phyloP scores from a whole-genome alignment of 2,329 filamentous ascomycete genomes.

The Exophiala calicioides region DNA sequence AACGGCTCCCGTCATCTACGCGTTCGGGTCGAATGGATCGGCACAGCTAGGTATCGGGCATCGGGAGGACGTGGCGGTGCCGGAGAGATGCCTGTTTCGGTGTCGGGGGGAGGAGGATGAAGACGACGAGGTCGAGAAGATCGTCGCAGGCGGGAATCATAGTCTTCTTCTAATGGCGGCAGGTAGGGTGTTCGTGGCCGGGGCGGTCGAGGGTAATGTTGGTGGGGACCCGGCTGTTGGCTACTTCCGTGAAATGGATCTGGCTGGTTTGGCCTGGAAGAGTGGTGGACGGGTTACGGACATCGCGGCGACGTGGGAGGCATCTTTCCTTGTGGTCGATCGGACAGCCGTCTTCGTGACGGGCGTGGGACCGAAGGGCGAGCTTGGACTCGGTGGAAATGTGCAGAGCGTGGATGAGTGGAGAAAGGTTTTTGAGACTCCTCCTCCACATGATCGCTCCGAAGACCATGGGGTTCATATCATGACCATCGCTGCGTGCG shows the following conservation, averaged over 20 bases:
- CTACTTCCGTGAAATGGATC: too few relatives aligned
- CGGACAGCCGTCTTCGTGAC: constrained; percentile 59
- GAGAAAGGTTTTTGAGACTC: constrained; percentile 19
- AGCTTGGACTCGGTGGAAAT: constrained; percentile 63
- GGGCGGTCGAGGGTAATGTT: constrained; percentile 45
- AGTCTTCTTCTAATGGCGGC: constrained; percentile 68
- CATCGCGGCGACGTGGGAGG: constrained; percentile 77
- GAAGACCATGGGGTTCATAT: constrained; percentile 40
- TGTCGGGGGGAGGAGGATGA: constrained; percentile 41
- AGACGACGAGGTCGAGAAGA: constrained; percentile 38
- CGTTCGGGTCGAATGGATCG: constrained; percentile 75
- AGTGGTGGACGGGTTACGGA: constrained; percentile 37
- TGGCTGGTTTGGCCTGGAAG: too few relatives aligned
- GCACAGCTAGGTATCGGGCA: constrained; percentile 74
- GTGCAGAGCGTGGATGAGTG: constrained; percentile 21
- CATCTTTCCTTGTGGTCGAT: constrained; percentile 60
- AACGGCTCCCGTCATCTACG: constrained; percentile 51
- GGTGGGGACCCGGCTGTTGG: too few relatives aligned
- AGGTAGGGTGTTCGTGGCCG: constrained; percentile 65
- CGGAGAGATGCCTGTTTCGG: constrained; percentile 63
- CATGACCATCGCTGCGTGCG: constrained; percentile 58
- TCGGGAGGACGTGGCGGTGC: constrained; percentile 68
- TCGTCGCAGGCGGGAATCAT: constrained; percentile 79
- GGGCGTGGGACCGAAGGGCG: constrained; percentile 69
- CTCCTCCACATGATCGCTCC: too few relatives aligned